phyloP scores from a whole-genome alignment of 2,329 filamentous ascomycete genomes.

The Curvularia sp. region DNA sequence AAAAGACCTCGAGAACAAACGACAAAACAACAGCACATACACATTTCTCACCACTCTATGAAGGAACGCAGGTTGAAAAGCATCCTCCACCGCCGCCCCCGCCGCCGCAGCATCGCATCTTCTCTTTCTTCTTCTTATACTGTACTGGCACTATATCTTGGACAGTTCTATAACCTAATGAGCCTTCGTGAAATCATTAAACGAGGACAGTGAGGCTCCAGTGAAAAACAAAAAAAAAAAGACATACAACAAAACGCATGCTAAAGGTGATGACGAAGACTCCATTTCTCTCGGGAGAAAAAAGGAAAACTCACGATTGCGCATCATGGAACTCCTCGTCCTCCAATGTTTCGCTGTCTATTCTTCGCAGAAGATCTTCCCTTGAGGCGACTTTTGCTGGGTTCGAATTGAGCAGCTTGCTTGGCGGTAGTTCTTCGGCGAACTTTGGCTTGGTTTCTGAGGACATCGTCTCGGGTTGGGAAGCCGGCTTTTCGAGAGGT shows the following conservation, averaged over 20 bases:
- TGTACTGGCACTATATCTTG: conserved; percentile 9
- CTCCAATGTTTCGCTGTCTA: conserved; percentile 53
- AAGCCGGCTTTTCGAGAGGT: conserved; percentile 17
- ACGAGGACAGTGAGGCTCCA: background rate
- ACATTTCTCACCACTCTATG: background rate
- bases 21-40: too few species aligned
- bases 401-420: conserved; percentile 39
- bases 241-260: background rate
- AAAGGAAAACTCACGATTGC: conserved; percentile 38
- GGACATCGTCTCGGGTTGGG: conserved; percentile 13
- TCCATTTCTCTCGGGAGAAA: background rate
- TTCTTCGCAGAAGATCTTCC: conserved; percentile 36
- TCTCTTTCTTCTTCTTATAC: background rate
- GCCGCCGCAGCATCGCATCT: too few species aligned
- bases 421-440: conserved; percentile 32
- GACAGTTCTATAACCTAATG: conserved; percentile 12
- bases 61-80: conserved; percentile 27
- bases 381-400: conserved; percentile 26
- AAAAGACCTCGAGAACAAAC: too few species aligned
- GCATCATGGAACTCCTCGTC: conserved; percentile 59
- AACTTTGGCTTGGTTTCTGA: conserved; percentile 20
- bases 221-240: background rate
- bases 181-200: background rate
- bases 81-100: conserved; percentile 12
- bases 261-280: too few species aligned